Evolutionary conservation across 2,329 filamentous ascomycete genomes (phyloP).

Genomic region (Neurospora crassa): DNA sequence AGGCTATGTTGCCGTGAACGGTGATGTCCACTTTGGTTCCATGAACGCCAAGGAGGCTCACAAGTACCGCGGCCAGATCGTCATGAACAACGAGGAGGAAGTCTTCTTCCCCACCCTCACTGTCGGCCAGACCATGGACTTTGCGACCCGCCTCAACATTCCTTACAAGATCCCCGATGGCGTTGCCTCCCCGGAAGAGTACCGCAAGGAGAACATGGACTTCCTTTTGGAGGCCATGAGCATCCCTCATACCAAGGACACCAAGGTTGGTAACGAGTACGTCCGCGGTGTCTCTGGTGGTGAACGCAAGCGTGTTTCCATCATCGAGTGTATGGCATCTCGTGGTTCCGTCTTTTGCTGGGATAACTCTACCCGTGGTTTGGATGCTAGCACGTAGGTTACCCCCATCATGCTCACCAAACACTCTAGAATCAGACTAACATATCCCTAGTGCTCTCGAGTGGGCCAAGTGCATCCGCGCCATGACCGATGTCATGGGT

Average conservation of each 20-base stretch:
- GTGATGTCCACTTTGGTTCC: slow-evolving; percentile 47
- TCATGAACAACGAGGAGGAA: slow-evolving; percentile 65
- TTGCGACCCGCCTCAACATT: slow-evolving; percentile 54
- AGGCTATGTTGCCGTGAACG: slow-evolving; percentile 48
- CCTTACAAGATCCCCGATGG: slow-evolving; percentile 38
- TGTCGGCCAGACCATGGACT: slow-evolving; percentile 61
- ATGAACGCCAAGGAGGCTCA: slow-evolving; percentile 38
- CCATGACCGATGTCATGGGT: slow-evolving; percentile 53
- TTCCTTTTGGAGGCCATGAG: slow-evolving; percentile 49
- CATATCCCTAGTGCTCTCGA: slow-evolving; percentile 38
- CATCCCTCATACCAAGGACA: slow-evolving; percentile 50
- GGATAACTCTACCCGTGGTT: slow-evolving; percentile 58
- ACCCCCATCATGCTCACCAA: background rate
- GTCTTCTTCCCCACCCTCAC: slow-evolving; percentile 57
- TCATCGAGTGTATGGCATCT: slow-evolving; percentile 53
- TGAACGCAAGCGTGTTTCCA: slow-evolving; percentile 60
- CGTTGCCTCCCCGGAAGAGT: slow-evolving; percentile 32
- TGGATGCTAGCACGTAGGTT: slow-evolving; percentile 51
- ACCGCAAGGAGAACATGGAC: slow-evolving; percentile 35
- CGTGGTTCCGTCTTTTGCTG: slow-evolving; percentile 52
- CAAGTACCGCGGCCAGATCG: slow-evolving; percentile 47
- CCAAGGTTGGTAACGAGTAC: slow-evolving; percentile 59
- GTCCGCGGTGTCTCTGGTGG: slow-evolving; percentile 59
- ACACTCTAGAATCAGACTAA: background rate
- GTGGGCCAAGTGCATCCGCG: slow-evolving; percentile 50